Base-by-base conservation (phyloP, 495 filamentous ascomycete genomes). In the Neurospora tetrasperma region DNA sequence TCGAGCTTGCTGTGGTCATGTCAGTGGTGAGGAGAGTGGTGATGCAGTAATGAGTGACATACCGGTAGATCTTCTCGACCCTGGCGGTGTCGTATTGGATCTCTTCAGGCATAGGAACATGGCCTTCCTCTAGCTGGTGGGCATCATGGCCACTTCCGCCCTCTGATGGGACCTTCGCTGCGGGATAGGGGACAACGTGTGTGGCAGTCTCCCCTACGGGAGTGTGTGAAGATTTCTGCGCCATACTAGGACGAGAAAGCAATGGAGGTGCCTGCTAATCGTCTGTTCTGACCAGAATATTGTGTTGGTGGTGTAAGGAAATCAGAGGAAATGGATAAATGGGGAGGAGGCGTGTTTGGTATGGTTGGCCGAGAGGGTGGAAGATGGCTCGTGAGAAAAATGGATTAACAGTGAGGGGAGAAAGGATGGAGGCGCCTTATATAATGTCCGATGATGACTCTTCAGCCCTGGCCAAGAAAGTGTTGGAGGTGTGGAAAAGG, bases 61-160 rank as follows among this genome's bases (percentile, higher is more conserved):
- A 90, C 88, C 82, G 83, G 82, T 93, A 93, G 69, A 92, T 86
- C 72, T 77, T 79, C 75, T 92, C 90, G 70, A 92, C 83, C 66
- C 84, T 85, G 69, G 85, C 86, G 73, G 90, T 78, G 71, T 83
- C 81, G 31, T 85, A 84, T 20, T 88, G 77, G 18, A 69, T 3
- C 10, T 76, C 46, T 43, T 68, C 86, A 9, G 78, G 75, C 9
- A 78, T 73, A 20, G 70, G 70, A 31, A 71, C 68, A 18, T 42
- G 73, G 40, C 40, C 70, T 11, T 71, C 70, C 74, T 78, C 75
- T 38, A 74, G 70, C 43, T 38, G 74, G 20, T 59, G 69, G 23
- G 46, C 59, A 46, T 73, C 78, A 72, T 76, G 77, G 23, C 75
- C 69, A 5, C 44, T 62, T 59, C 66, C 71, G 43, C 46, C 48